These are phyloP conservation scores for Mycocentrospora acerina DNA, from an alignment of 2,329 filamentous ascomycete species.

Conservation along the genomic window DNA sequence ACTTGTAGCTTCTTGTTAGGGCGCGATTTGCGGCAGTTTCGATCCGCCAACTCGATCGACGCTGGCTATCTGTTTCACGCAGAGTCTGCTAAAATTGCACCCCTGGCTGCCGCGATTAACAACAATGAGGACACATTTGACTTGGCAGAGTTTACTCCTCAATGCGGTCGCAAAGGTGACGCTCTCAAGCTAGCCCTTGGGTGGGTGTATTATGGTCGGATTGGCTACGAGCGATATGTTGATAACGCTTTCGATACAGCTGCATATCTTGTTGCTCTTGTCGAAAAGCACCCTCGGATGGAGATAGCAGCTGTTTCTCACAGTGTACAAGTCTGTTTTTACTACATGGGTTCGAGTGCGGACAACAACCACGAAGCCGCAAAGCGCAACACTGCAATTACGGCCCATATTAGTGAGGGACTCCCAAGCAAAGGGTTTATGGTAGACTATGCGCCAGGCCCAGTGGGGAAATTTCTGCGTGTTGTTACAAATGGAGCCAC, in stretches of 20 bases:
- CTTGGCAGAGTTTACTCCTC: constrained; percentile 86
- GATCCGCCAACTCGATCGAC: constrained; percentile 78
- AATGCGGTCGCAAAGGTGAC: constrained; percentile 87
- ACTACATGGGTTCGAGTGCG: constrained; percentile 69
- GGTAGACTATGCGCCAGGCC: constrained; percentile 66
- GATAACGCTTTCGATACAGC: constrained; percentile 74
- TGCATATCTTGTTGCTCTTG: constrained; percentile 62
- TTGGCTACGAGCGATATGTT: constrained; percentile 64
- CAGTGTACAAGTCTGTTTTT: constrained; percentile 94
- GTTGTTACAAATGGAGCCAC: constrained; percentile 68
- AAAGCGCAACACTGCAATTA: constrained; percentile 57
- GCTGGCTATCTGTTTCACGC: constrained; percentile 70
- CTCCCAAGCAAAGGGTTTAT: constrained; percentile 66
- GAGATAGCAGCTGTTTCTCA: constrained; percentile 71
- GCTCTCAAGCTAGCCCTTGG: constrained; percentile 81
- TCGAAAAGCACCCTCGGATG: constrained; percentile 67
- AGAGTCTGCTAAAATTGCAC: constrained; percentile 30
- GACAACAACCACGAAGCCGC: constrained; percentile 51
- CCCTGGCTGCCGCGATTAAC: too few species aligned
- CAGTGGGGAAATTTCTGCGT: constrained; percentile 65
- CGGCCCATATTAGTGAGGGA: constrained; percentile 55
- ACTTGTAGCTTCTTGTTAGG: constrained; percentile 89
- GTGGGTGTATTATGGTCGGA: constrained; percentile 84
- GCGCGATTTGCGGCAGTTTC: constrained; percentile 73
- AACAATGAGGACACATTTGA: constrained; percentile 83